Evolutionary conservation across 176 grass and related monocot species (phyloP).

Genomic region (Cenchrus purpureus): DNA sequence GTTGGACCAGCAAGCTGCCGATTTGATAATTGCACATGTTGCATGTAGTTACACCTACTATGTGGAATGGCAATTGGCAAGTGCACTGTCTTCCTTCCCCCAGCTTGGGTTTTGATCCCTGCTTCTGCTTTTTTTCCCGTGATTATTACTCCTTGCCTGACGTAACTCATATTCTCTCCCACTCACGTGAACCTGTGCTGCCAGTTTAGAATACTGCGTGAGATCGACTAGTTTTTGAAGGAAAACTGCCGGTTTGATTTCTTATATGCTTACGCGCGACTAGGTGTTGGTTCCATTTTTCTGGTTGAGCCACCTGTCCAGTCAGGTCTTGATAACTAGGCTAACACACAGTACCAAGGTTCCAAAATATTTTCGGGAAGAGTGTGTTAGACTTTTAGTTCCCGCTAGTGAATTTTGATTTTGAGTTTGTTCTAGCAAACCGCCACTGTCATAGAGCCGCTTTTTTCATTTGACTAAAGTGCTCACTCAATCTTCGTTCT

Average conservation of each 20-base stretch:
- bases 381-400: too few relatives aligned
- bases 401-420: background rate
- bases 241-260: background rate
- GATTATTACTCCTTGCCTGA: background rate
- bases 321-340: background rate
- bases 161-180: background rate
- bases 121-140: background rate
- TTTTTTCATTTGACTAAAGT: background rate
- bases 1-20: background rate
- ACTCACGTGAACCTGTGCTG: background rate
- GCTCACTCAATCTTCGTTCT: background rate
- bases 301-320: background rate
- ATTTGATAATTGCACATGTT: background rate
- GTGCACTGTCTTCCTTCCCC: background rate
- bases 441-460: background rate
- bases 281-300: background rate
- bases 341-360: background rate
- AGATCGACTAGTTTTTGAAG: background rate
- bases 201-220: background rate
- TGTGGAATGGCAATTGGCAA: background rate
- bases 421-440: background rate
- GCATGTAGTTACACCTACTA: background rate
- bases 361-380: background rate
- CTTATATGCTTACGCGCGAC: background rate
- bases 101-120: background rate